Base-by-base conservation (phyloP, 2,329 filamentous ascomycete genomes). In the Blumeriella jaapii region DNA sequence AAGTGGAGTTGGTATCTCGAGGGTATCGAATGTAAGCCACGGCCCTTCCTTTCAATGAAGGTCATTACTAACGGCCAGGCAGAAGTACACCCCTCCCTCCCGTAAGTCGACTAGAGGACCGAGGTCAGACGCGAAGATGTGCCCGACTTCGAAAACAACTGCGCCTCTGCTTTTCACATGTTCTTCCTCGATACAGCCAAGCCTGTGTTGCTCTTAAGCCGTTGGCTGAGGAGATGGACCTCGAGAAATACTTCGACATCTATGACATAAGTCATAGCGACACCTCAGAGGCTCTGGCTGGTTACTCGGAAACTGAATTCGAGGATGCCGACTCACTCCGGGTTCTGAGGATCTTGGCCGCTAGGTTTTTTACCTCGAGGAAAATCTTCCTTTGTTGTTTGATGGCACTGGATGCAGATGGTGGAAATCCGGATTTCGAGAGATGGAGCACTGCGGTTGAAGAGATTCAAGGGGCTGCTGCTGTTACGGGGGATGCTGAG, bases 1-100 rank as follows among this genome's bases (percentile, higher is more conserved):
- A 95, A 60, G 86, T 95, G n/a, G 87, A 95, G 61, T 68, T 95
- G 19, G 86, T 95, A 16, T 93, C 87, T 18, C 75, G 87, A 48
- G 87, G 87, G 14, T 95, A 93, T 58, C 71, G 83, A 60, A 68
- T 94, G 76, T 85, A 60, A 58, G 77, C 62, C 19, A 2, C 14
- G 12, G 27, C 11, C 20, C 29, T 6, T 11, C 23, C 2, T 18
- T 30, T 11, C 6, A 1, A 12, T 18, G 6, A 17, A 9, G 15
- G n/a, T n/a, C 22, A 6, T 13, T 27, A 12, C 16, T 23, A 39
- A 35, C 39, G 53, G 32, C 53, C 14, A 29, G 6, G 9, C 51
- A 93, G 84, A 61, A 93, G 84, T 65, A 80, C 77, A 11, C 89
- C 87, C 15, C 62, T 96, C 22, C 89, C 91, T 5, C 91, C 91